Base-by-base conservation (phyloP, 345 rosid genomes). In the Bruguiera parviflora region DNA sequence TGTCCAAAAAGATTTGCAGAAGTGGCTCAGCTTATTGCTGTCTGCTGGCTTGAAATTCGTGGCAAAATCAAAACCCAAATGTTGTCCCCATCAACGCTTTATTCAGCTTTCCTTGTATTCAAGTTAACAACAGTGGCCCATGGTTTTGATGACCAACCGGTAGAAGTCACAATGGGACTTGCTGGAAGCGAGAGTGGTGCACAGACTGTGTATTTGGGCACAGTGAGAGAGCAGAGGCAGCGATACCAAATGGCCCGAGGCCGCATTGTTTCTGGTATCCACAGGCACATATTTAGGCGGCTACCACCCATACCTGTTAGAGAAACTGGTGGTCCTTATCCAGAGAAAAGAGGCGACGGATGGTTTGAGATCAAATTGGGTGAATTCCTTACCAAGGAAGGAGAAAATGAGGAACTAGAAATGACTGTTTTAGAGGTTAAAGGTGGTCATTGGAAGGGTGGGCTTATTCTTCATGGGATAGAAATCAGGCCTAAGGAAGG, bases 311-410 rank as follows among this genome's bases (percentile, higher is more conserved):
- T 31, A 0, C 16, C 60, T 37, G 28, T 51, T 9, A 10, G 61
- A 25, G 46, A 27, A 63, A 32, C 6, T 7, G 29, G 20, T 37
- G 28, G 10, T 13, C 25, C 13, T 1, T 15, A 9, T 15, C 58
- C 73, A 0, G 66, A 46, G 60, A 21, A 53, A 33, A 76, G 78
- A 47, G 57, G 39, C 53, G 84, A 80, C 31, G 84, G 83, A 32
- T 80, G 84, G 84, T 29, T 49, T 16, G 87, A 80, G 64, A 58
- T 78, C 37, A 68, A 78, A 58, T 8, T 83, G 29, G 84, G 78
- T 0, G 71, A 68, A 43, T 76, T 76, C 70, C 74, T 32, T 58
- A 71, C 33, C 5, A n/a, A 67, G 8, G 64, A 64, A 16, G 70
- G 77, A 1, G 66, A 65, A 28, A 67, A 63, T 39, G 63, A 61